Conservation (phyloP, 805 yeast genomes). For the Jamesozyma piceae region DNA sequence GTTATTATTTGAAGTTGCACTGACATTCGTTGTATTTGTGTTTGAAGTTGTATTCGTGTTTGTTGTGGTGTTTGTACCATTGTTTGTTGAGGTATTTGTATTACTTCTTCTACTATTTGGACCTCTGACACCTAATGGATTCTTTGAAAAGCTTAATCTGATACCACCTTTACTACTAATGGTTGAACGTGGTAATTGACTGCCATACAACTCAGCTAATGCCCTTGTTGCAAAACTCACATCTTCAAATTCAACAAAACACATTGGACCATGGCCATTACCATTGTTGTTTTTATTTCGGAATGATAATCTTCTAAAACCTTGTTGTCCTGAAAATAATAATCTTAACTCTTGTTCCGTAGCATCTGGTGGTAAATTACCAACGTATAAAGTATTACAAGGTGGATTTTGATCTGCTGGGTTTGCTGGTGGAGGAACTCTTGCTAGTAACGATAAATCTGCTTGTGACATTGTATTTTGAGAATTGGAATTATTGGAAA, state of each 20-base stretch:
- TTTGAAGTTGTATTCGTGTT: background rate
- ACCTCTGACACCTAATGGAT: slow-evolving; percentile 94
- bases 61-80: slow-evolving; percentile 5
- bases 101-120: slow-evolving; percentile 39
- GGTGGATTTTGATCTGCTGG: slow-evolving; percentile 99
- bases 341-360: slow-evolving; percentile 86
- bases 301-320: slow-evolving; percentile 87
- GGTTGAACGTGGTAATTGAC: slow-evolving; percentile 73
- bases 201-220: slow-evolving; percentile 85
- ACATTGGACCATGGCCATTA: slow-evolving; percentile 91
- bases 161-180: slow-evolving; percentile 75
- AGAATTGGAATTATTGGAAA: slow-evolving; percentile 11
- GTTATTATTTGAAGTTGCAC: background rate
- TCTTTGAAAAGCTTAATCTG: slow-evolving; percentile 85
- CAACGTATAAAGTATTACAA: slow-evolving; percentile 93
- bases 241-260: slow-evolving; percentile 97
- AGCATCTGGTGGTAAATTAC: slow-evolving; percentile 94
- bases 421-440: slow-evolving; percentile 87
- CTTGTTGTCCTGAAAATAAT: slow-evolving; percentile 78
- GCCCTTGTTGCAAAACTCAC: slow-evolving; percentile 90
- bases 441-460: slow-evolving; percentile 63
- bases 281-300: slow-evolving; percentile 54
- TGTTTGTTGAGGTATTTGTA: slow-evolving; percentile 8
- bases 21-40: background rate
- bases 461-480: slow-evolving; percentile 31